A percentile compares a stretch with the other conserved stretches of the same genome.
Conservation (phyloP, 495 filamentous ascomycete genomes). For the Talaromyces borbonicus region DNA sequence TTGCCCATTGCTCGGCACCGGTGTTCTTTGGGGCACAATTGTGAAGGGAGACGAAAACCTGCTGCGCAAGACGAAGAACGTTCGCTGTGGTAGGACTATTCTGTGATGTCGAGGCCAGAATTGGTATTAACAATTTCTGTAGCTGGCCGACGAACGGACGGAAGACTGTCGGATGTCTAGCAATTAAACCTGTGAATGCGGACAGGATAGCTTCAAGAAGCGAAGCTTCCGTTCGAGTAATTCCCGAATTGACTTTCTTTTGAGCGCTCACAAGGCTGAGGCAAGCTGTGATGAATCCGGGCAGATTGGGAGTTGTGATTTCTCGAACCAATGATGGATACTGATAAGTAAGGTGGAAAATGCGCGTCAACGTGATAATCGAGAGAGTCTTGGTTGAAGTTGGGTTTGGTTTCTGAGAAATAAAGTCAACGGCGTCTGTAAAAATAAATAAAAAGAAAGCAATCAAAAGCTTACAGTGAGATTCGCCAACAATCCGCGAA, state of each 20-base stretch:
- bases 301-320: conserved; percentile 74
- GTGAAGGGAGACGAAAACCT: conserved; percentile 57
- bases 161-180: conserved; percentile 67
- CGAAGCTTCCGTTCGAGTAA: conserved; percentile 26
- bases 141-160: conserved; percentile 64
- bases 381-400: conserved; percentile 60
- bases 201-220: conserved; percentile 54
- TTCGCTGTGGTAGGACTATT: conserved; percentile 32
- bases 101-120: conserved; percentile 24
- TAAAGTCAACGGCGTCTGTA: conserved; percentile 6
- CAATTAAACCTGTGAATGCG: conserved; percentile 57
- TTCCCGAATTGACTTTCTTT: background rate
- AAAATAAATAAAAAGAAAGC: too few species aligned
- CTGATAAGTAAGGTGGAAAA: conserved; percentile 70
- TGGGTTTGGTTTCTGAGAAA: conserved; percentile 64
- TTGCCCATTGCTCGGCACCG: conserved; percentile 62
- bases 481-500: conserved; percentile 58
- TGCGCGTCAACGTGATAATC: conserved; percentile 66
- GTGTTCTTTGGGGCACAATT: conserved; percentile 68
- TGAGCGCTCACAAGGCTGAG: conserved; percentile 53
- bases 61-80: conserved; percentile 43
- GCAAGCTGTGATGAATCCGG: conserved; percentile 61
- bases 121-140: conserved; percentile 43
- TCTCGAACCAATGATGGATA: conserved; percentile 77
- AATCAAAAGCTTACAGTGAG: too few species aligned